phyloP scores from a whole-genome alignment of 1,139 yeast species.

The Sugiyamaella neomexicana region DNA sequence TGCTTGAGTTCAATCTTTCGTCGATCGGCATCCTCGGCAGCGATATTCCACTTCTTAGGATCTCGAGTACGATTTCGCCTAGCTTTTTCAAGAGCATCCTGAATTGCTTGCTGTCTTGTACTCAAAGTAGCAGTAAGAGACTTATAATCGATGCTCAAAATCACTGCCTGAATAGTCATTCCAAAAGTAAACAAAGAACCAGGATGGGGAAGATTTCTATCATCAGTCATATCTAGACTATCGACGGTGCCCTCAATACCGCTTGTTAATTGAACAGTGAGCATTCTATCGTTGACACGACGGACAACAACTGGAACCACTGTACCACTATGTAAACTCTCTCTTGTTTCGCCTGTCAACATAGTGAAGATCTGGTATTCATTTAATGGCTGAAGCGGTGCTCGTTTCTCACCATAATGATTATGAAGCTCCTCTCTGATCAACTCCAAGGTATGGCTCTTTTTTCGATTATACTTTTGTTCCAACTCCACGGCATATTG shows the following conservation, averaged over 20 bases:
- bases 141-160: constrained; percentile 67
- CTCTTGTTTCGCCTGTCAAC: constrained; percentile 83
- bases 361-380: constrained; percentile 78
- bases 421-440: constrained; percentile 86
- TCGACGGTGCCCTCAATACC: constrained; percentile 71
- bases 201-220: constrained; percentile 47
- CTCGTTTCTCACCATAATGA: constrained; percentile 83
- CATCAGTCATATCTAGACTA: constrained; percentile 64
- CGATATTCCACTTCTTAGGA: constrained; percentile 77
- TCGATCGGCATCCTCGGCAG: constrained; percentile 66
- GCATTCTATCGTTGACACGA: constrained; percentile 49
- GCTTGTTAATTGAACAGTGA: constrained; percentile 68
- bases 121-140: constrained; percentile 74
- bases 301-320: constrained; percentile 75
- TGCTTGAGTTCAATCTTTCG: constrained; percentile 52
- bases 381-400: constrained; percentile 65
- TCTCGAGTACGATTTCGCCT: constrained; percentile 39
- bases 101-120: constrained; percentile 63
- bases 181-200: constrained; percentile 57
- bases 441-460: constrained; percentile 79
- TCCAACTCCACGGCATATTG: constrained; percentile 94
- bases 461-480: constrained; percentile 68
- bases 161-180: constrained; percentile 84
- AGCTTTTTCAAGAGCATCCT: constrained; percentile 51
- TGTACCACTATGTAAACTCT: constrained; percentile 66